Evolutionary conservation across 1,139 yeast genomes (phyloP), one percentile per base, ranked within the genome.

Genomic region (Hansenula sp.): DNA sequence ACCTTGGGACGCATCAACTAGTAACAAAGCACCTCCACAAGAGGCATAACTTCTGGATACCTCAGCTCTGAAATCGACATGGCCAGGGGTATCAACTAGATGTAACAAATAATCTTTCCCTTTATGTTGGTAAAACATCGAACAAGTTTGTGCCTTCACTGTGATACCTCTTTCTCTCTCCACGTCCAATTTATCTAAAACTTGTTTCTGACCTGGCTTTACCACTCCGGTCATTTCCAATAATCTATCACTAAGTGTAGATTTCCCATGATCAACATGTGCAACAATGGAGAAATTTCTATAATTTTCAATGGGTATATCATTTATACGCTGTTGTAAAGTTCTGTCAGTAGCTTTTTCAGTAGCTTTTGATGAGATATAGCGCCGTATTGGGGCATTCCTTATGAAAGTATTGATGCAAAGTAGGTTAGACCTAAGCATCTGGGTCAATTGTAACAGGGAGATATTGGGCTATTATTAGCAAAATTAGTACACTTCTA

Each of bases 71-170:
- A 93, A 93, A 63, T 93, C 99, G 28, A 93, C 99, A 62, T 93
- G 99, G 0, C 99, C 99, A 0, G 99, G 99, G 0, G 99, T 93
- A 66, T 93, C 99, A 46, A 93, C 96, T 45, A 93, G 72, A 66
- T 93, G 97, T 42, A 93, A 67, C 45, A 93, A 65, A 58, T 88
- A 93, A 53, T 91, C 96, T 53, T 79, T 67, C 5, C 76, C 76
- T 9, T 84, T 78, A 58, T 88, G 80, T 21, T 74, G 73, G 61
- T 90, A 89, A 45, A 93, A 74, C 98, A 93, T 93, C 0, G 96
- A 76, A 55, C 96, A 93, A 0, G 98, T 91, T 60, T 93, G 98
- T 0, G 99, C 98, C 62, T 93, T 93, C 44, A 93, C 93, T 0
- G 99, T 93, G 59, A 93, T 93, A 25, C 99, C 99, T 52, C 97